Evolutionary conservation across 1,284 basidiomycete species (phyloP), one percentile per base, ranked within the genome.

Genomic region (Porphyrellus sp.): DNA sequence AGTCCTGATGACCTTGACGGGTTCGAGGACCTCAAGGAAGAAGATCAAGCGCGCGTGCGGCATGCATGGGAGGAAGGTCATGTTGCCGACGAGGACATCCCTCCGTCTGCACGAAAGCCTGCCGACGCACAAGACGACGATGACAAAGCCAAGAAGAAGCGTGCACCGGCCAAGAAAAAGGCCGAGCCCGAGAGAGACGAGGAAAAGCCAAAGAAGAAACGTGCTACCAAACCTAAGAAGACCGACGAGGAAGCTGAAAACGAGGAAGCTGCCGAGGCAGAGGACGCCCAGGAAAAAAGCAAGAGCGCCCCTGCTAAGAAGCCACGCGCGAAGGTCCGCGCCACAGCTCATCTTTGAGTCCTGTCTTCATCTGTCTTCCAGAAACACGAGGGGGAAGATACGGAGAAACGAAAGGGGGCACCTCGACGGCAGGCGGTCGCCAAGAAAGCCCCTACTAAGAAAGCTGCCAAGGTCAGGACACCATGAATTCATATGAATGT

Each of bases 41-140:
- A 80, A 43, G 85, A 90, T 61, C 75, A 91, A 68, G 80, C 76
- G 3, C 83, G 81, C 58, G 66, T 93, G 41, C 73, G 69, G 49
- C 80, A 77, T 62, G 90, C 90, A 4, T 90, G 81, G 77, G 79
- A 86, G 47, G 81, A 77, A 1, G 90, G 86, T 5, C 79, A 84
- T 37, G 87, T 93, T 46, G 89, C 82, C 12, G 82, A 85, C 16
- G 89, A 85, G 59, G 91, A 93, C 61, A 81, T 92, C 27, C 90
- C 91, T 3, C 83, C 81, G 30, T 75, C 74, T 16, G 90, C 90
- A 1, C 77, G 75, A 52, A 87, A 87, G 61, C 72, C 78, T 12
- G 74, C 67, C 5, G 78, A 61, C 4, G 79, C 71, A 15, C 77
- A 77, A 13, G 81, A 76, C 7, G 69, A 66, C 1, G 72, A 68